Base-by-base conservation (phyloP, 345 rosid genomes). In the Arabidopsis arenosa region DNA sequence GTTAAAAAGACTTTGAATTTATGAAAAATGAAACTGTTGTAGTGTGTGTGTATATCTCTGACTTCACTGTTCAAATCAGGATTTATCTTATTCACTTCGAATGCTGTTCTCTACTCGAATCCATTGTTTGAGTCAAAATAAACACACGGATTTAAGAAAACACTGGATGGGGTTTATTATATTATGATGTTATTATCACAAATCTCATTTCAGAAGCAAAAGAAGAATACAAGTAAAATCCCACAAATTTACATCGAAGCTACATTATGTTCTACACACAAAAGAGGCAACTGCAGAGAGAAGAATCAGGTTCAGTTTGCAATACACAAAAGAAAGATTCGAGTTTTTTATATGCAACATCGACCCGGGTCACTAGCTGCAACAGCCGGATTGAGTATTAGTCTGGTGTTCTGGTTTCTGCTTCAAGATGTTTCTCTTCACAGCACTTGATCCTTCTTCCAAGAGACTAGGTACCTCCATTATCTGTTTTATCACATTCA, bases 381-480 rank as follows among this genome's bases (percentile, higher is more conserved):
- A 95, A 73, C 97, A 90, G 3, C 89, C 82, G 0, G 73, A 48
- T 0, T 55, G 78, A 28, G 82, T 17, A 61, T 71, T 80, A 51
- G 83, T 48, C 40, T 81, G 87, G 59, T 81, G 52, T 71, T 90
- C 92, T 17, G 88, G 84, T 77, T 88, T 89, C 76, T 80, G 96
- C 83, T 87, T 89, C 69, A 87, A 73, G 72, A 82, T 86, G 85
- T 85, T 92, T 66, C 90, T 85, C 90, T 95, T 92, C 41, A 70
- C 85, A 9, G 70, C 85, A 28, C 80, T 86, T 9, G 96, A 92
- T 71, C 97, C 97, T 88, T 92, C 94, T 85, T 89, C 89, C 84
- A 92, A 58, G 68, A 95, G 99, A 82, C 94, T 87, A 23, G 99
- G 99, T 77, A 85, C 76, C 76, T 92, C 94, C 99, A 89, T 88